Conservation (phyloP, 192 early-diverging fungal genomes). For the Backusella tuberculispora region DNA sequence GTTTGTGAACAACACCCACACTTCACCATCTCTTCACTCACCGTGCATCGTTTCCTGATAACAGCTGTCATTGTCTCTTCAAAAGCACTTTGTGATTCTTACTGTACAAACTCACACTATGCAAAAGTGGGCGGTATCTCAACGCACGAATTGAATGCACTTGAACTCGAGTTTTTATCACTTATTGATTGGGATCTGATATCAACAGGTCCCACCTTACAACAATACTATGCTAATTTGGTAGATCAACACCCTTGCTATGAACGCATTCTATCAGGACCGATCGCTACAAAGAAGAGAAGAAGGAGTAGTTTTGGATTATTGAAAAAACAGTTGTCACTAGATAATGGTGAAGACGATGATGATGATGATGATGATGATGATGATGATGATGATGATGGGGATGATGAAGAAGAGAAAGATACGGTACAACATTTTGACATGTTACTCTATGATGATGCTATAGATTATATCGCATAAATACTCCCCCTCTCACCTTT, state of each 20-base stretch:
- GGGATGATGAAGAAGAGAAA: not conserved
- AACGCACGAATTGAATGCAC: slow-evolving; percentile 89
- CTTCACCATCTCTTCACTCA: slow-evolving; percentile 95
- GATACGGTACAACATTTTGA: slow-evolving; percentile 31
- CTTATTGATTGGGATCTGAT: slow-evolving; percentile 92
- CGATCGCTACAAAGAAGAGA: not conserved
- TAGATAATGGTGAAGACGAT: not conserved
- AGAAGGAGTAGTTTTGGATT: not conserved
- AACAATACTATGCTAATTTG: slow-evolving; percentile 92
- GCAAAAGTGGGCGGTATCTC: slow-evolving; percentile 96
- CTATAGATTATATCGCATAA: slow-evolving; percentile 37
- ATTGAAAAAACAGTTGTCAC: too few relatives aligned
- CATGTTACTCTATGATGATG: slow-evolving; percentile 23
- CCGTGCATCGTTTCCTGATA: slow-evolving; percentile 94
- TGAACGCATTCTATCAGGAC: slow-evolving; percentile 33
- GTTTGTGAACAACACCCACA: slow-evolving; percentile 70
- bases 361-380: not conserved
- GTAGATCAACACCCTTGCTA: slow-evolving; percentile 75
- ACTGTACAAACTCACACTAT: slow-evolving; percentile 94
- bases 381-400: not conserved
- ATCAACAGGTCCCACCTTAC: slow-evolving; percentile 75
- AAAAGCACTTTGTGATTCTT: slow-evolving; percentile 91
- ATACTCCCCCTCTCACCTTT: too few relatives aligned
- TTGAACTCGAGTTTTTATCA: slow-evolving; percentile 89
- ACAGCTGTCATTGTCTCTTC: slow-evolving; percentile 83